phyloP scores from a whole-genome alignment of 208 protist genomes.

The Trypanosoma avium region DNA sequence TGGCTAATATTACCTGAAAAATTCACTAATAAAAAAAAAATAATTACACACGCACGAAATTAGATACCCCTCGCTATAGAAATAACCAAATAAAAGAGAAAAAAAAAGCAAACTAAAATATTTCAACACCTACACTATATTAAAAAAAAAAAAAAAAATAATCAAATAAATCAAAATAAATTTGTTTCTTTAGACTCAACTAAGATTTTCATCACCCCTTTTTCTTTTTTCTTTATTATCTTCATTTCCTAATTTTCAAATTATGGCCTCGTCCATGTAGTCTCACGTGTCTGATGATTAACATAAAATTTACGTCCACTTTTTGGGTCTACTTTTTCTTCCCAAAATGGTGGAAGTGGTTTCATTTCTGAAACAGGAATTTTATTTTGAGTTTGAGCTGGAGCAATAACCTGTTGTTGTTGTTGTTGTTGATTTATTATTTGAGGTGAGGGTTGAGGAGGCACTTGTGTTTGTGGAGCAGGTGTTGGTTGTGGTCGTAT shows the following conservation, averaged over 20 bases:
- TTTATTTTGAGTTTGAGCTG: background rate
- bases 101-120: background rate
- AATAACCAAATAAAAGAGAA: conserved; percentile 13
- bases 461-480: background rate
- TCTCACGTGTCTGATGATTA: conserved; percentile 67
- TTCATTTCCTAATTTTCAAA: background rate
- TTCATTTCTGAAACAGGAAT: background rate
- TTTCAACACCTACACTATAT: background rate
- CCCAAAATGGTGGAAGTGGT: conserved; percentile 32
- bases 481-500: conserved; percentile 26
- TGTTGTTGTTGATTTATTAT: conserved; percentile 8
- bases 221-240: conserved; percentile 13
- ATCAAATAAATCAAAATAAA: conserved; percentile 12
- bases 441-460: background rate
- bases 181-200: background rate
- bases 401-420: conserved; percentile 3
- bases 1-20: no score
- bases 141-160: conserved; percentile 14
- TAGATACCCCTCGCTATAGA: no score
- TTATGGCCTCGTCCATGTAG: conserved; percentile 31
- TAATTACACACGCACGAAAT: no score
- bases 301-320: conserved; percentile 68
- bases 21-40: no score
- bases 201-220: background rate
- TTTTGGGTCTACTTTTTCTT: conserved; percentile 25